Evolutionary conservation across 179 eudicot species (phyloP).

Genomic region (Sideroxylon spinosum): DNA sequence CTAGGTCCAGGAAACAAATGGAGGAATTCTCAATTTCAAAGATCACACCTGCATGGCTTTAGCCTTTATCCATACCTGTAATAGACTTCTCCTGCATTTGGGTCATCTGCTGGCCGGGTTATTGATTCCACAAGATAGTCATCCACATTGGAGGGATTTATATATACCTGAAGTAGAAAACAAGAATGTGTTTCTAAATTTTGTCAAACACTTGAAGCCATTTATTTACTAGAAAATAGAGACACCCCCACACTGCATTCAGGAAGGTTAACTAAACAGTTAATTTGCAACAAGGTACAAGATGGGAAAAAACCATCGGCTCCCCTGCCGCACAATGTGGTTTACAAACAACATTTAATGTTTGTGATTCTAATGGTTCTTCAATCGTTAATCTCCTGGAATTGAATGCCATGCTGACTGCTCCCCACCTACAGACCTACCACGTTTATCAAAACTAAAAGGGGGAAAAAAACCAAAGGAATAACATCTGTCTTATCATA

Average conservation of each 20-base stretch:
- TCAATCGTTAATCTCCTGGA: not conserved
- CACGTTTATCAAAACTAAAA: not conserved
- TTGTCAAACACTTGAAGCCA: not conserved
- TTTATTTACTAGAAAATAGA: not conserved
- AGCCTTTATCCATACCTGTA: slow-evolving; percentile 38
- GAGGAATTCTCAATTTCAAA: not conserved
- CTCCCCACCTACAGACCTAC: not conserved
- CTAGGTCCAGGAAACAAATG: not conserved
- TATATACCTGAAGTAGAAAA: slow-evolving; percentile 54
- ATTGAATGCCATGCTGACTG: not conserved
- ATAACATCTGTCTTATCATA: not conserved
- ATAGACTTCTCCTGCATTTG: slow-evolving; percentile 65
- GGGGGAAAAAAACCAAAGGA: not conserved
- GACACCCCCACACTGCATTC: not conserved
- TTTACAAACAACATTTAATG: not conserved
- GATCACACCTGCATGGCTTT: slow-evolving; percentile 3
- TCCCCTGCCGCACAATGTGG: not conserved
- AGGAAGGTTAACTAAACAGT: not conserved
- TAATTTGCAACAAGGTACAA: not conserved
- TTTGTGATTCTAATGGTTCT: not conserved
- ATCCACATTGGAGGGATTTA: slow-evolving; percentile 72
- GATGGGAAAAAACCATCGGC: not conserved
- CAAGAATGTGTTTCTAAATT: not conserved
- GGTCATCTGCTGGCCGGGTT: slow-evolving; percentile 59
- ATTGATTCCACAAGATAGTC: slow-evolving; percentile 87